A percentile compares a stretch with the other conserved stretches of the same genome.
Evolutionary conservation across 164 flowering plant genomes (phyloP).

Genomic region (Vitis rupestris): DNA sequence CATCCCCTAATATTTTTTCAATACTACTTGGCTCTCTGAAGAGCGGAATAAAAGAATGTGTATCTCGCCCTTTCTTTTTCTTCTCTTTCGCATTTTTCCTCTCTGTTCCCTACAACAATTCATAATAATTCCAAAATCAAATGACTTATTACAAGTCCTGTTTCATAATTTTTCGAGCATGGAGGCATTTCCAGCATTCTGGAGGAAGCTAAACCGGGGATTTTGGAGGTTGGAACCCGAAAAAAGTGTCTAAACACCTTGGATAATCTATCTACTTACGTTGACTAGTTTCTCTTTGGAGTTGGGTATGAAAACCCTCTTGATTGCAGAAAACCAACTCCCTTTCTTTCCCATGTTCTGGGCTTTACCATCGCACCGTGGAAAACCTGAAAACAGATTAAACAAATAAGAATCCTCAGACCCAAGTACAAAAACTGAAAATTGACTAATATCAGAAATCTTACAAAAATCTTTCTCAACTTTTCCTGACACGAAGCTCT

Average conservation of each 20-base stretch:
- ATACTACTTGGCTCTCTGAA: constrained; percentile 89
- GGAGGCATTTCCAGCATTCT: no score
- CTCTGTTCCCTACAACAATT: constrained; percentile 50
- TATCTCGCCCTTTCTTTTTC: constrained; percentile 63
- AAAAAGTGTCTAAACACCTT: background rate
- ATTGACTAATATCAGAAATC: no score
- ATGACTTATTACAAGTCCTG: background rate
- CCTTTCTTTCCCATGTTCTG: constrained; percentile 72
- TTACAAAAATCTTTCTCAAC: no score
- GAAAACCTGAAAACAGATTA: background rate
- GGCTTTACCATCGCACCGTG: constrained; percentile 44
- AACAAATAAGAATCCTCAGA: background rate
- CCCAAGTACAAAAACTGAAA: background rate
- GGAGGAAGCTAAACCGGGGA: no score
- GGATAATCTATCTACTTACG: constrained; percentile 35
- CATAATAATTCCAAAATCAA: background rate
- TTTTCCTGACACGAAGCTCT: no score
- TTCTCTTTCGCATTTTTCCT: constrained; percentile 52
- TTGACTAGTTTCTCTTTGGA: constrained; percentile 65
- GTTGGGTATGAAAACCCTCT: constrained; percentile 63
- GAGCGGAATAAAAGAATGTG: constrained; percentile 70
- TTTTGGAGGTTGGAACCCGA: background rate
- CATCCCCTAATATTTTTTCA: constrained; percentile 90
- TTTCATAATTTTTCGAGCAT: background rate
- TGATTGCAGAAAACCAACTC: constrained; percentile 90